These are phyloP conservation scores for Apophysomyces trapeziformis DNA, from an alignment of 371 early-diverging fungal species.

Conservation along the genomic window DNA sequence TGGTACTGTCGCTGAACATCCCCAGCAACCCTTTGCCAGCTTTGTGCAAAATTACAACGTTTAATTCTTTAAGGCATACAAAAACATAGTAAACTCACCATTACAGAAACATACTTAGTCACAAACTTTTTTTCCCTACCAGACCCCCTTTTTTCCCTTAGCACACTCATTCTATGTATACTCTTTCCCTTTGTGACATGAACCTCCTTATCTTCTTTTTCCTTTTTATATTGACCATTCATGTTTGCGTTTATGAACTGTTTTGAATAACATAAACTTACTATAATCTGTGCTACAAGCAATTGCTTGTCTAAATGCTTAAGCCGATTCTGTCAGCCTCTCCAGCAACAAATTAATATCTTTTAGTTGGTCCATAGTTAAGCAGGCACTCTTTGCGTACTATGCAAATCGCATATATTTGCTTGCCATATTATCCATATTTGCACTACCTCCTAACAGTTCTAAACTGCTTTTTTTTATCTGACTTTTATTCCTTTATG, in stretches of 20 bases:
- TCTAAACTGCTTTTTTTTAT: too few species aligned
- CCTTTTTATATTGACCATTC: constrained; percentile 9
- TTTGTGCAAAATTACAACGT: constrained; percentile 38
- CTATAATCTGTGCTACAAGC: not conserved
- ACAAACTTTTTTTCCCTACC: not conserved
- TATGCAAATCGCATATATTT: too few species aligned
- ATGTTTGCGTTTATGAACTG: constrained; percentile 10
- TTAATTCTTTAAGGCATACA: constrained; percentile 8
- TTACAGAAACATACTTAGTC: constrained; percentile 22
- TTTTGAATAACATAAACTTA: constrained; percentile 9
- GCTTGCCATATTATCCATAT: too few species aligned
- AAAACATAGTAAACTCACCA: constrained; percentile 11
- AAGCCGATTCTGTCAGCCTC: too few species aligned
- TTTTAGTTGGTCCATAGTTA: too few species aligned
- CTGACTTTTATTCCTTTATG: too few species aligned
- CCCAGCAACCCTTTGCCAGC: constrained; percentile 19
- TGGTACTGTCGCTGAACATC: constrained; percentile 3
- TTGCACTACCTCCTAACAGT: too few species aligned
- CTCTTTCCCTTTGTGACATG: constrained; percentile 11
- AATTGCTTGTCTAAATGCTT: not conserved
- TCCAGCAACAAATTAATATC: too few species aligned
- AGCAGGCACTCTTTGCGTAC: too few species aligned
- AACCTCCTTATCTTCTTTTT: constrained; percentile 7
- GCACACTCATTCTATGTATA: constrained; percentile 2
- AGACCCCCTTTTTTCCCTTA: constrained; percentile 4